Percentiles rank a stretch among this genome's conserved stretches.
These are phyloP conservation scores for Epichloe gansuensis DNA, from an alignment of 2,329 filamentous ascomycete species.

Conservation along the genomic window DNA sequence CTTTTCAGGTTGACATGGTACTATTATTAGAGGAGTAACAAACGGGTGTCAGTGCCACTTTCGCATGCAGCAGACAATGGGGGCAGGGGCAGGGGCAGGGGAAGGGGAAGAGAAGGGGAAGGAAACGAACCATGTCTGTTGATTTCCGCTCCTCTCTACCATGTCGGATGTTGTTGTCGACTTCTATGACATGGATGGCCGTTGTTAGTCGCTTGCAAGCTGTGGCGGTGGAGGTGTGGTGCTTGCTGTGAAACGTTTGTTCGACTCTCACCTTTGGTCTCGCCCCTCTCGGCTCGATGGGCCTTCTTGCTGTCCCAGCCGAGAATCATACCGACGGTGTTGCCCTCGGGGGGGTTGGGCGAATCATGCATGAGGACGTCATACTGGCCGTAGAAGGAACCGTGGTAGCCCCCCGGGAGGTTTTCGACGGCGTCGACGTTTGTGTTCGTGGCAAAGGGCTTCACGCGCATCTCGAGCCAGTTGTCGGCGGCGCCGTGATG, in stretches of 20 bases:
- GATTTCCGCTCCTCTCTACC: conserved; percentile 17
- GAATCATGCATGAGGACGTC: conserved; percentile 17
- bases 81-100: no score
- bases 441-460: conserved; percentile 13
- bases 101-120: neutral
- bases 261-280: conserved; percentile 16
- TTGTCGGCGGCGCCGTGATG: conserved; percentile 15
- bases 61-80: neutral
- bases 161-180: conserved; percentile 23
- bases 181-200: conserved; percentile 13
- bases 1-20: conserved; percentile 7
- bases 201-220: neutral
- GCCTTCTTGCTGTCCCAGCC: conserved; percentile 28
- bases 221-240: neutral
- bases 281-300: conserved; percentile 21
- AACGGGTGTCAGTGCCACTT: neutral
- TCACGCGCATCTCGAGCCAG: conserved; percentile 20
- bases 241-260: neutral
- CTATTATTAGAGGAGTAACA: neutral
- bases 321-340: conserved; percentile 21
- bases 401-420: conserved; percentile 18
- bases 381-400: conserved; percentile 21
- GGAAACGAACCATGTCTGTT: conserved; percentile 19
- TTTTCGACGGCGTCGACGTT: conserved; percentile 11
- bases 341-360: conserved; percentile 17